Evolutionary conservation across 1,139 yeast genomes (phyloP).

Genomic region (Zygosaccharomyces pseudobailii): DNA sequence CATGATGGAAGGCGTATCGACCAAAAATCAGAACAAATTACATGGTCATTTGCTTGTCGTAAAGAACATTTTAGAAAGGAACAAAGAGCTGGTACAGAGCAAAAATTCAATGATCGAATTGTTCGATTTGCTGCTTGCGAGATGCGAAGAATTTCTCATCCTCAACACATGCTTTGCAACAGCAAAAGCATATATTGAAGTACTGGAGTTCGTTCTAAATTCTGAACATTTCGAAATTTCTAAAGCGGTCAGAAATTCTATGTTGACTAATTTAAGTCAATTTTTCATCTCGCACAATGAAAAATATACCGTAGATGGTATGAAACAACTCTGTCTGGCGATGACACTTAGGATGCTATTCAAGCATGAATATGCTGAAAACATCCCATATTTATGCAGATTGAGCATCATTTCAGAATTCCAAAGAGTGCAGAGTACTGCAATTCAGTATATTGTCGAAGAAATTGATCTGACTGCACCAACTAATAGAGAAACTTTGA

Average conservation of each 20-base stretch:
- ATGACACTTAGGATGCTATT: conserved; percentile 35
- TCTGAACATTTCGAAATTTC: background rate
- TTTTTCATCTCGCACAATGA: conserved; percentile 31
- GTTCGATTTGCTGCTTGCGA: conserved; percentile 16
- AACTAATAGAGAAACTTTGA: conserved; percentile 15
- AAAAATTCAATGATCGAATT: conserved; percentile 8
- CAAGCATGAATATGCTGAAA: conserved; percentile 19
- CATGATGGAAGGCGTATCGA: conserved; percentile 10
- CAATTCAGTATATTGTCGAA: conserved; percentile 35
- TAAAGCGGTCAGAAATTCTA: background rate
- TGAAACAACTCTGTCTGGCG: conserved; percentile 42
- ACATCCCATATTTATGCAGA: conserved; percentile 30
- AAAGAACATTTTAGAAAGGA: conserved; percentile 23
- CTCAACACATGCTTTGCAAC: conserved; percentile 36
- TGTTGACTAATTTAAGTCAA: conserved; percentile 21
- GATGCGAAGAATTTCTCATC: conserved; percentile 20
- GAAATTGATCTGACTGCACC: conserved; percentile 14
- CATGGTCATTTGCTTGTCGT: conserved; percentile 59
- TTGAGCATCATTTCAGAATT: conserved; percentile 38
- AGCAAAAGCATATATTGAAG: conserved; percentile 38
- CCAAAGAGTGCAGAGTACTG: conserved; percentile 48
- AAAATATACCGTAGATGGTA: conserved; percentile 39
- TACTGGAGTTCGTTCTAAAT: conserved; percentile 22
- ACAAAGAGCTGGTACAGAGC: background rate
- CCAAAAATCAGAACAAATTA: conserved; percentile 40